Conservation (phyloP, 202 grass and related monocot species). For the Brachypodium distachyon region DNA sequence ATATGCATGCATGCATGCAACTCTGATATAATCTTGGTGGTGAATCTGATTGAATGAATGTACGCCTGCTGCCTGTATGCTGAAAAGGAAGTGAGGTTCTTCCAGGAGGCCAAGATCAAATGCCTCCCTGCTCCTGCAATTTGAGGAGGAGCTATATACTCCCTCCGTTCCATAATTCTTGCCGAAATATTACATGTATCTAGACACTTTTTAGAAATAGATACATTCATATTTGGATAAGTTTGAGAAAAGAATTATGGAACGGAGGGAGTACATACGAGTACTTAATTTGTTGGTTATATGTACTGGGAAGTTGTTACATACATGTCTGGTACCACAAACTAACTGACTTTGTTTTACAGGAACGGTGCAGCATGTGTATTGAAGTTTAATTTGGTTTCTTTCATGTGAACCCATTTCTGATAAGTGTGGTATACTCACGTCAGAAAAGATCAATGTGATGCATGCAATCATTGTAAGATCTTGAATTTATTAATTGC, state of each 20-base stretch:
- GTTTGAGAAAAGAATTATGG: too few species aligned
- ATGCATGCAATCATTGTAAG: not conserved
- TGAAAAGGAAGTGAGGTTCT: not conserved
- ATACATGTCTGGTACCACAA: too few species aligned
- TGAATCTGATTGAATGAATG: not conserved
- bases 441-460: not conserved
- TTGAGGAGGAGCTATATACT: too few species aligned
- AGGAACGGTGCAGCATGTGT: not conserved
- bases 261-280: too few species aligned
- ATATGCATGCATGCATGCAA: slow-evolving; percentile 6
- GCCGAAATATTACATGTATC: too few species aligned
- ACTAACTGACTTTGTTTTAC: not conserved
- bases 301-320: not conserved
- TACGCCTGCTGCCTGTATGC: not conserved
- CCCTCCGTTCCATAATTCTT: too few species aligned
- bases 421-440: not conserved
- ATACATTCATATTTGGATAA: too few species aligned
- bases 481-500: not conserved
- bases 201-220: too few species aligned
- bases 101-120: too few species aligned
- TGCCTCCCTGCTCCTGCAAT: not conserved
- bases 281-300: too few species aligned
- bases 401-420: not conserved
- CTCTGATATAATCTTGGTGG: slow-evolving; percentile 1
- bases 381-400: not conserved